A percentile compares a stretch with the other conserved stretches of the same genome.
phyloP scores from a whole-genome alignment of 2,329 filamentous ascomycete genomes.

The Colletotrichum sp. region DNA sequence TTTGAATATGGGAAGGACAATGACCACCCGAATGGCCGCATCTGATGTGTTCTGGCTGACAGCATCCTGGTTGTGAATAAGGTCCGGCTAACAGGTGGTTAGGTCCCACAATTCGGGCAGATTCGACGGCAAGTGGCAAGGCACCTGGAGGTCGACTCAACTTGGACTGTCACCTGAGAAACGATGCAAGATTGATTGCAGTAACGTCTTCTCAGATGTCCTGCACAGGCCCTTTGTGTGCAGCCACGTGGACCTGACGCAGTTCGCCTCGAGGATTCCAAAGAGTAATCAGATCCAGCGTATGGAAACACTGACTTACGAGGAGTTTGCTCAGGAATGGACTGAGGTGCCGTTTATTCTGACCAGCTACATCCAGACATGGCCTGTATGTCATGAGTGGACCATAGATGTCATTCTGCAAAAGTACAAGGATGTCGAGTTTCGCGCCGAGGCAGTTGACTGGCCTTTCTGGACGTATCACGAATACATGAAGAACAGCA shows the following conservation, averaged over 20 bases:
- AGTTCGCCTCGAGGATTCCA: constrained; percentile 76
- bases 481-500: constrained; percentile 79
- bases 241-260: constrained; percentile 72
- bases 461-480: constrained; percentile 86
- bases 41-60: neutral
- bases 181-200: constrained; percentile 70
- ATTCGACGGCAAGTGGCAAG: constrained; percentile 66
- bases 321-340: constrained; percentile 79
- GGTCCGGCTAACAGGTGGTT: constrained; percentile 2
- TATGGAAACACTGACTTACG: constrained; percentile 69
- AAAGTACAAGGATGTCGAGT: constrained; percentile 70
- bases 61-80: neutral
- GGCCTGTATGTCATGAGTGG: constrained; percentile 82
- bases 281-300: constrained; percentile 73
- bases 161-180: constrained; percentile 59
- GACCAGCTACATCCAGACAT: constrained; percentile 78
- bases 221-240: constrained; percentile 91
- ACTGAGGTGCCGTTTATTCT: constrained; percentile 85
- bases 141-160: constrained; percentile 84
- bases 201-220: constrained; percentile 85
- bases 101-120: constrained; percentile 25
- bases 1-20: neutral
- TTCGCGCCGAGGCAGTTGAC: constrained; percentile 92
- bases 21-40: neutral
- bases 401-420: constrained; percentile 68